Conservation (phyloP, 352 stramenopile genomes). For the Hyaloperonospora arabidopsidis region DNA sequence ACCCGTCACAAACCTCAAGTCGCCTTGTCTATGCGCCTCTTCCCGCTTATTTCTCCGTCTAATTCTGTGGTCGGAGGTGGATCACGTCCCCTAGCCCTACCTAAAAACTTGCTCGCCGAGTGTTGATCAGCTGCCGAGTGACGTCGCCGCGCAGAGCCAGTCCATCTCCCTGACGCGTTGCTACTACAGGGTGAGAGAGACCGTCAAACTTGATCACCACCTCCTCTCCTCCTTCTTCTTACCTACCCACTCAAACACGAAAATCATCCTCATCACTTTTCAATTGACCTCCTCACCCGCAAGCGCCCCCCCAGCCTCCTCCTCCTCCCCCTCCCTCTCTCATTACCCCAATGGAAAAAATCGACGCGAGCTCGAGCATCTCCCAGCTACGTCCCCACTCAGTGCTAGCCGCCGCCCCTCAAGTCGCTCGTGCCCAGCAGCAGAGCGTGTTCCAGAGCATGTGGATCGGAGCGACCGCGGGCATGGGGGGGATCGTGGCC, state of each 20-base stretch:
- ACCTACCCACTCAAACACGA: too few species aligned
- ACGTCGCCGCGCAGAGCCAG: slow-evolving; percentile 10
- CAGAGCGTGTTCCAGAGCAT: slow-evolving; percentile 69
- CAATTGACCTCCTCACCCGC: slow-evolving; percentile 16
- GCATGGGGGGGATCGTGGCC: slow-evolving; percentile 73
- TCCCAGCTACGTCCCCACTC: slow-evolving; percentile 26
- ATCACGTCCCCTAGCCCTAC: too few species aligned
- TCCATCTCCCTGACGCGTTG: slow-evolving; percentile 12
- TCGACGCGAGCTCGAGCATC: slow-evolving; percentile 16
- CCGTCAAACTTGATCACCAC: too few species aligned
- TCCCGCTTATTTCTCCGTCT: too few species aligned
- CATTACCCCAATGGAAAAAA: slow-evolving; percentile 31
- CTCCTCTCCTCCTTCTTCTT: too few species aligned
- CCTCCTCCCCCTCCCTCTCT: background rate
- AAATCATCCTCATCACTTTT: slow-evolving; percentile 26
- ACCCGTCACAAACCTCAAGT: too few species aligned
- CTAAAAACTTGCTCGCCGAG: too few species aligned
- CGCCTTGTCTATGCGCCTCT: too few species aligned
- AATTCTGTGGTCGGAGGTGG: too few species aligned
- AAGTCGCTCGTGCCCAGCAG: slow-evolving; percentile 24
- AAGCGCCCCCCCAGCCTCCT: slow-evolving; percentile 4
- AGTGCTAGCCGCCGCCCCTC: slow-evolving; percentile 22
- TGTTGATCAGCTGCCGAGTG: slow-evolving; percentile 1
- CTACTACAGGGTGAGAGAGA: slow-evolving; percentile 11
- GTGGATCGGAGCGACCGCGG: slow-evolving; percentile 70